Evolutionary conservation across 2,329 filamentous ascomycete genomes (phyloP).

Genomic region (Aureobasidium lini): DNA sequence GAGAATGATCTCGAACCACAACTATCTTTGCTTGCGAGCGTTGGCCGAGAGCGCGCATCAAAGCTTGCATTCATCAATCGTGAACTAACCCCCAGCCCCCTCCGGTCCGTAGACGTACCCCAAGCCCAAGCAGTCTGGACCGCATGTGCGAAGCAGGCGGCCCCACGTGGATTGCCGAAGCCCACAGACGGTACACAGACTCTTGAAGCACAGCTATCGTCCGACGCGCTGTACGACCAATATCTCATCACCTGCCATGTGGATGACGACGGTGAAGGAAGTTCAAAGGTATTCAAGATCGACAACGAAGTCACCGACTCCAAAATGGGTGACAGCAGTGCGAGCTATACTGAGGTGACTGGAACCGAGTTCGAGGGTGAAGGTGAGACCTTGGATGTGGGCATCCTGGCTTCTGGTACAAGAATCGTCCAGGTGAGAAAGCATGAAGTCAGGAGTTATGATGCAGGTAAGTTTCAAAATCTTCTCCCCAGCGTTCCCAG

Average conservation of each 20-base stretch:
- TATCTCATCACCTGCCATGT: slow-evolving; percentile 76
- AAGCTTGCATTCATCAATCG: slow-evolving; percentile 70
- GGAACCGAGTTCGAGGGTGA: slow-evolving; percentile 89
- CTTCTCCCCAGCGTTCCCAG: not conserved
- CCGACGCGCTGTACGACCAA: slow-evolving; percentile 60
- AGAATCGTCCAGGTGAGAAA: slow-evolving; percentile 82
- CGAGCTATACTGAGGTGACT: slow-evolving; percentile 44
- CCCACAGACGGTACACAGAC: slow-evolving; percentile 39
- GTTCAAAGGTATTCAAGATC: slow-evolving; percentile 65
- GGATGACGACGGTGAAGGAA: slow-evolving; percentile 60
- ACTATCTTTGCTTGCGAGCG: slow-evolving; percentile 49
- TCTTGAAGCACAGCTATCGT: slow-evolving; percentile 31
- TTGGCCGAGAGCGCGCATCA: slow-evolving; percentile 59
- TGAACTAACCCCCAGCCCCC: slow-evolving; percentile 65
- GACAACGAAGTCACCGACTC: slow-evolving; percentile 52
- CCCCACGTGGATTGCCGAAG: slow-evolving; percentile 33
- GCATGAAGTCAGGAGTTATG: slow-evolving; percentile 82
- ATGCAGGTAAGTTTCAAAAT: slow-evolving; percentile 58
- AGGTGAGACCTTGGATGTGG: slow-evolving; percentile 78
- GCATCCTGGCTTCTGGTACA: slow-evolving; percentile 70
- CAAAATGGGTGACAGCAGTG: slow-evolving; percentile 46
- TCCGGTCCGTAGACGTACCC: slow-evolving; percentile 63
- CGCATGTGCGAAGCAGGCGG: slow-evolving; percentile 37
- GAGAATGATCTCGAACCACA: slow-evolving; percentile 17
- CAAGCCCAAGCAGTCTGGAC: slow-evolving; percentile 76